Conservation (phyloP, 805 yeast species). For the Candida suzukii region DNA sequence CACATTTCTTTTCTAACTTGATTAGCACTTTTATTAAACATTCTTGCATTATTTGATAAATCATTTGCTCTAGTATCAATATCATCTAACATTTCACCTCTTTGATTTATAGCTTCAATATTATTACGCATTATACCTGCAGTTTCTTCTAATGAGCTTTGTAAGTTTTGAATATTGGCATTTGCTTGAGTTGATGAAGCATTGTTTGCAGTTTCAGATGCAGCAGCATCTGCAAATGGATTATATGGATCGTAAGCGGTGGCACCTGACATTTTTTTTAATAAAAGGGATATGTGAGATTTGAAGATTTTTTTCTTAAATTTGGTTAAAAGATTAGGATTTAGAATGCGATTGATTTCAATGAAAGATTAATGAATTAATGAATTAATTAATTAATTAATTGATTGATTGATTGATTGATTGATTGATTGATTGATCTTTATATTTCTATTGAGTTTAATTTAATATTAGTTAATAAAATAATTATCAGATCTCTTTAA, state of each 20-base stretch:
- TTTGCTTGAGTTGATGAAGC: slow-evolving; percentile 21
- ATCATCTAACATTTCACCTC: slow-evolving; percentile 89
- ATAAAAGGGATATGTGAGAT: background rate
- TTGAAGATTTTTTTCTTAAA: too few relatives aligned
- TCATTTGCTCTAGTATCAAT: slow-evolving; percentile 91
- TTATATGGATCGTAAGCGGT: slow-evolving; percentile 28
- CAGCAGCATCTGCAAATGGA: slow-evolving; percentile 25
- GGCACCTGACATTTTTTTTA: slow-evolving; percentile 21
- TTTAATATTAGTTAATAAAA: too few relatives aligned
- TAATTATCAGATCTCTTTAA: too few relatives aligned
- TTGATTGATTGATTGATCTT: too few relatives aligned
- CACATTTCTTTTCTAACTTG: slow-evolving; percentile 98
- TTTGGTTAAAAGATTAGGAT: too few relatives aligned
- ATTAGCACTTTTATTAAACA: slow-evolving; percentile 94
- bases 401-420: too few relatives aligned
- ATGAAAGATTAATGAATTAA: too few relatives aligned
- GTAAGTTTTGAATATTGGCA: slow-evolving; percentile 22
- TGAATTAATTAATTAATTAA: too few relatives aligned
- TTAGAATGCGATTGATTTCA: too few relatives aligned
- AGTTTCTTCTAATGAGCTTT: slow-evolving; percentile 50
- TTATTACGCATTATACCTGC: slow-evolving; percentile 97
- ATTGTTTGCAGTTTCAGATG: slow-evolving; percentile 10
- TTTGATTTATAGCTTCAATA: slow-evolving; percentile 89
- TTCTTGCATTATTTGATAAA: slow-evolving; percentile 86
- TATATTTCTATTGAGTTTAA: too few relatives aligned